Percentiles rank a stretch among this genome's conserved stretches.
Evolutionary conservation across 176 grass and related monocot genomes (phyloP).

Genomic region (Ensete glaucum): DNA sequence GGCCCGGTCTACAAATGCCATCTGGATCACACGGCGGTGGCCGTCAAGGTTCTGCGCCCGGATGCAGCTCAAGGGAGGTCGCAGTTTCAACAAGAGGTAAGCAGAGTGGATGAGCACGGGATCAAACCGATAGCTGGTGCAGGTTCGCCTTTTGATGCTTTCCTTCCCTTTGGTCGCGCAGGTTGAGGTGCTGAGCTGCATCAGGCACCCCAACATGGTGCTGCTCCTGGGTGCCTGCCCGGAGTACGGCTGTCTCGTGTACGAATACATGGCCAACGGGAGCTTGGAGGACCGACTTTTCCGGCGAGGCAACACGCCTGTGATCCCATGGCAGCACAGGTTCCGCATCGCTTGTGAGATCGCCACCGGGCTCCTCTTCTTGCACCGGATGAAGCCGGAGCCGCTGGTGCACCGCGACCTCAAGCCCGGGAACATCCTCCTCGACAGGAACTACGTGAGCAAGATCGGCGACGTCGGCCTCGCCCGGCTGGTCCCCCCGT

Average conservation of each 20-base stretch:
- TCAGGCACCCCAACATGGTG: constrained; percentile 92
- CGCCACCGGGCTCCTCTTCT: constrained; percentile 73
- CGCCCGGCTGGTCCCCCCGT: constrained; percentile 66
- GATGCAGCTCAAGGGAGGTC: constrained; percentile 76
- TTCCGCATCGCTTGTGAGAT: constrained; percentile 86
- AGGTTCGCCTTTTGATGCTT: background rate
- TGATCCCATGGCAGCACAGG: constrained; percentile 67
- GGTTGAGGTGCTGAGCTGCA: constrained; percentile 86
- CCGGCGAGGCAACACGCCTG: constrained; percentile 29
- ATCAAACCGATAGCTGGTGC: background rate
- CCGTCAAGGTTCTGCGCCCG: constrained; percentile 84
- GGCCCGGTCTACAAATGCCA: constrained; percentile 75
- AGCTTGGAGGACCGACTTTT: constrained; percentile 87
- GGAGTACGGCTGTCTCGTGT: constrained; percentile 84
- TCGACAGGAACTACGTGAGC: constrained; percentile 83
- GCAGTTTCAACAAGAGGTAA: constrained; percentile 88
- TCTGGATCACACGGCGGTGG: constrained; percentile 75
- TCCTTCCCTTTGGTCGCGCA: background rate
- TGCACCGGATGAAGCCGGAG: constrained; percentile 80
- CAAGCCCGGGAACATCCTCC: constrained; percentile 83
- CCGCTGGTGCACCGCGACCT: constrained; percentile 91
- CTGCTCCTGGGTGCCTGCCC: constrained; percentile 88
- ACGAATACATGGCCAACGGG: constrained; percentile 90
- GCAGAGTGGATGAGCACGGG: background rate
- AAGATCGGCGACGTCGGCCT: constrained; percentile 95